A percentile compares a stretch with the other conserved stretches of the same genome.
phyloP scores from a whole-genome alignment of 768 basidiomycete species.

The Cytidiella melzeri region DNA sequence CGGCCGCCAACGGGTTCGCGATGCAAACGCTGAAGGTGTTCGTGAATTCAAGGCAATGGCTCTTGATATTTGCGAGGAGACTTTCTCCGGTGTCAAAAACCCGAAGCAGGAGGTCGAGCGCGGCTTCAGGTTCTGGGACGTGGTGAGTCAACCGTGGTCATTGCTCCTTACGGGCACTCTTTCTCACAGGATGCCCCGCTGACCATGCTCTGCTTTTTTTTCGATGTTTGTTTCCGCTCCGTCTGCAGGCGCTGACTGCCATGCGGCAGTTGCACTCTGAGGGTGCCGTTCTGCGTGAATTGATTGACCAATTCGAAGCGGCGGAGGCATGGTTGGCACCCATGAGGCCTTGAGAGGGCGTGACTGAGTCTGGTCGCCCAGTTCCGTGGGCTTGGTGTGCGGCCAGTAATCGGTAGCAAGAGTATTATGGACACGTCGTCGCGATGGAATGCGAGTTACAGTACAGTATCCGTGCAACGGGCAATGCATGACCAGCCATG shows the following conservation, averaged over 20 bases:
- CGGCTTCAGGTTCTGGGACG: conserved; percentile 98
- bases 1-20: conserved; percentile 68
- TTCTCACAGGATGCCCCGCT: conserved; percentile 9
- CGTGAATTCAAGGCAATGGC: conserved; percentile 81
- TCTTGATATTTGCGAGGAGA: conserved; percentile 88
- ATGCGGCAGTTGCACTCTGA: conserved; percentile 87
- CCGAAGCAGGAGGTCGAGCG: conserved; percentile 89
- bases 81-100: conserved; percentile 85
- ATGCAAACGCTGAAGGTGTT: conserved; percentile 74
- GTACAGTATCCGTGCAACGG: background rate
- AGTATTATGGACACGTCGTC: background rate
- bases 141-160: conserved; percentile 51
- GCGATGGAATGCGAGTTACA: background rate
- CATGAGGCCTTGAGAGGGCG: conserved; percentile 65
- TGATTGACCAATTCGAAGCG: conserved; percentile 94
- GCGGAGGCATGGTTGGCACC: conserved; percentile 93
- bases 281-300: conserved; percentile 70
- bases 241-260: conserved; percentile 70
- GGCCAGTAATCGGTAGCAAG: background rate
- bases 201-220: conserved; percentile 1
- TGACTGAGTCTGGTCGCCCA: background rate
- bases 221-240: background rate
- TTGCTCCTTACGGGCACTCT: background rate
- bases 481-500: too few relatives aligned
- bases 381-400: background rate